phyloP scores from a whole-genome alignment of 768 basidiomycete species.

The Kwoniella heveanensis region DNA sequence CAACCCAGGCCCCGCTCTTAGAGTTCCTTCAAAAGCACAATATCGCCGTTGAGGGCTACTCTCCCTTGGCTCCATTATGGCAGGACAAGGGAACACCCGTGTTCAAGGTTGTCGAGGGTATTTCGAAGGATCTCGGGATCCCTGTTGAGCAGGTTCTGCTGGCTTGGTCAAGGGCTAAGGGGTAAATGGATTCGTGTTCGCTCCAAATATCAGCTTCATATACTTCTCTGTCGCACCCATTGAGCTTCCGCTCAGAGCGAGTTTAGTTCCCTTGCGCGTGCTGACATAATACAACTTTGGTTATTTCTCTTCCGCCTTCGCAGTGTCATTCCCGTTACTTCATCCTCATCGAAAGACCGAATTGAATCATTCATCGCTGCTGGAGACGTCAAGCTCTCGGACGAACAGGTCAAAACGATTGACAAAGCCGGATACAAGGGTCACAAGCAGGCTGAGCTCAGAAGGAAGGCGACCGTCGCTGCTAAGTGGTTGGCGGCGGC shows the following conservation, averaged over 20 bases:
- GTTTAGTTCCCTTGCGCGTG: too few species aligned
- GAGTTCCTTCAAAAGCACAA: conserved; percentile 23
- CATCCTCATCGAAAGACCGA: conserved; percentile 26
- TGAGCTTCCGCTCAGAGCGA: too few species aligned
- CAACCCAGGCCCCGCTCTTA: conserved; percentile 13
- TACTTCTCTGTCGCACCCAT: too few species aligned
- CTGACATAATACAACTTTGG: neutral
- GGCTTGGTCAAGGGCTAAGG: conserved; percentile 37
- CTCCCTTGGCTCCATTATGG: conserved; percentile 26
- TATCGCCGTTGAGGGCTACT: conserved; percentile 34
- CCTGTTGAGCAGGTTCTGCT: conserved; percentile 36
- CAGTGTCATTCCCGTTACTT: conserved; percentile 32
- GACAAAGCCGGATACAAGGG: conserved; percentile 51
- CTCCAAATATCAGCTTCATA: too few species aligned
- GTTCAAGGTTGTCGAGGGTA: conserved; percentile 22
- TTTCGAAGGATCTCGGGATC: conserved; percentile 17
- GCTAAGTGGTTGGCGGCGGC: conserved; percentile 11
- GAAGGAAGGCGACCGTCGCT: neutral
- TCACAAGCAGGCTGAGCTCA: conserved; percentile 7
- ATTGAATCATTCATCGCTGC: conserved; percentile 28
- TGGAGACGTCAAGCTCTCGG: conserved; percentile 28
- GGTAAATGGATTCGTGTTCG: conserved; percentile 18
- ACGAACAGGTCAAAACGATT: conserved; percentile 46
- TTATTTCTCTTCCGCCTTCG: too few species aligned
- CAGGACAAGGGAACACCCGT: conserved; percentile 15